phyloP scores from a whole-genome alignment of 179 eudicot genomes.

The Silene vulgaris region DNA sequence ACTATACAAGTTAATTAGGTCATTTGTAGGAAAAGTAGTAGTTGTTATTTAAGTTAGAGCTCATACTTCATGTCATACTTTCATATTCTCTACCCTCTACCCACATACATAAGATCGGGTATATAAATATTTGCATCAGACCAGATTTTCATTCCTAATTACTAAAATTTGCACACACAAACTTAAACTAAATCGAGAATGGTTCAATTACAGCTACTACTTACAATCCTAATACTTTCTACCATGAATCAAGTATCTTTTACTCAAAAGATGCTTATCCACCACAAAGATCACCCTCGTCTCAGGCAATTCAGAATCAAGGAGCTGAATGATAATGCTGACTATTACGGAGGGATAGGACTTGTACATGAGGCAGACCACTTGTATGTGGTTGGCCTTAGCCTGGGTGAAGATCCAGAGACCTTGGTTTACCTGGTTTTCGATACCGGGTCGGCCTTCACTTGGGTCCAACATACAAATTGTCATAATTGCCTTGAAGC shows the following conservation, averaged over 20 bases:
- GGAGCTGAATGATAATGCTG: neutral
- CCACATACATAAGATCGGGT: too few species aligned
- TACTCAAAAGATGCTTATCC: neutral
- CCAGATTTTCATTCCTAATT: too few species aligned
- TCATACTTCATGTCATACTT: too few species aligned
- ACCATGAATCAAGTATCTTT: neutral
- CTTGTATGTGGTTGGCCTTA: neutral
- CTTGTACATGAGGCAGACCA: neutral
- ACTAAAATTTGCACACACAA: too few species aligned
- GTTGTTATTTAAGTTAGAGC: too few species aligned
- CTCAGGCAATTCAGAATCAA: neutral
- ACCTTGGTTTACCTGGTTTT: neutral
- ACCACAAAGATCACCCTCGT: neutral
- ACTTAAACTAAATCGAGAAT: neutral
- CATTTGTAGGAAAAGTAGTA: too few species aligned
- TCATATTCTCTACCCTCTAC: too few species aligned
- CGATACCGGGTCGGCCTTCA: neutral
- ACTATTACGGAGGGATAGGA: neutral
- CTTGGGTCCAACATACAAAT: neutral
- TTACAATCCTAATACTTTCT: neutral
- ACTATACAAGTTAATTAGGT: too few species aligned
- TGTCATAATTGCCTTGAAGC: neutral
- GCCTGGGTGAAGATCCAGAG: neutral
- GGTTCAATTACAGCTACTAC: neutral
- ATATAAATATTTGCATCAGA: too few species aligned